Base-by-base conservation (phyloP, 257 asterid genomes). In the Cruciata laevipes region DNA sequence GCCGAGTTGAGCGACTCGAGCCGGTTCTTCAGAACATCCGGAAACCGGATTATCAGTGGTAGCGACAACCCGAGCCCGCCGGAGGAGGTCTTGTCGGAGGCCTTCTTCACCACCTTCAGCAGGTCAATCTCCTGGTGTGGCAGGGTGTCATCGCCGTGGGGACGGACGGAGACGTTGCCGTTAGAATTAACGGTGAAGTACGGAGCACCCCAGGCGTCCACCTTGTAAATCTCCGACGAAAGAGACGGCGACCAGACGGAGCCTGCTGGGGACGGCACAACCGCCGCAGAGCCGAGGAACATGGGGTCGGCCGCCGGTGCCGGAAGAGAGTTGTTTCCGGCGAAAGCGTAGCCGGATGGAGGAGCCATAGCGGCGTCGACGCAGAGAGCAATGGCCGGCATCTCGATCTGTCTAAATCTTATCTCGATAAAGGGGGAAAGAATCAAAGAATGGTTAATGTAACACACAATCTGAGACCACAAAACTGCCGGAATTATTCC, bases 161-260 rank as follows among this genome's bases (percentile, higher is more conserved):
- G 88, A 12, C 85, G 79, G 59, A 94, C 86, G 14, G 95, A 67
- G 16, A 94, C 80, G 74, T 90, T 84, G 35, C 97, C 99, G 77
- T 82, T 80, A 6, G 84, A 79, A 47, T 90, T 94, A 12, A 94
- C 86, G n/a, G 79, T 53, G 81, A 94, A 94, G 79, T 94, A 94
- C 9, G 97, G 99, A 23, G 84, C 92, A 12, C 99, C 99, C 97
- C 99, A 94, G 2, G 91, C 95, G 40, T 90, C 95, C 0, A 94
- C 85, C 44, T 85, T 76, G 79, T 94, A 94, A 0, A 90, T 82
- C 20, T 79, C 52, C n/a, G 95, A 65, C 13, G 99, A 94, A 30
- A 82, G 87, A 24, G 83, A 75, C 1, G 95, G 75, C 0, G 95
- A 79, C 99, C 99, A 94, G 27, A 81, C 20, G 44, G 80, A 9